A percentile compares a stretch with the other conserved stretches of the same genome.
Conservation (phyloP, 2,329 filamentous ascomycete species). For the Hypoxylon sp. region DNA sequence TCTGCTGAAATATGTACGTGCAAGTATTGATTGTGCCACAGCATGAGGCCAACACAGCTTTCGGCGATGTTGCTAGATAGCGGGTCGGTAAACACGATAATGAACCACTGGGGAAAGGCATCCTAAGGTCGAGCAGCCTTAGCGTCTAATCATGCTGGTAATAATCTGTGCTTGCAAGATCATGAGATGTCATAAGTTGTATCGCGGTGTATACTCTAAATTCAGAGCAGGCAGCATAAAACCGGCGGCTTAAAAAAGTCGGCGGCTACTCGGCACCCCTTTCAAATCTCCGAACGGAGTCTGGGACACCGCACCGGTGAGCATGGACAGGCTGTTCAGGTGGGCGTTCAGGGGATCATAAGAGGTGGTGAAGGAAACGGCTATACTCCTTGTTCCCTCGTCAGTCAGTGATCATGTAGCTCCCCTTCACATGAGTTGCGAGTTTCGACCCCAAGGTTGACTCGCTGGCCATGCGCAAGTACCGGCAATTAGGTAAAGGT, state of each 20-base stretch:
- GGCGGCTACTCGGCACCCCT: slow-evolving; percentile 33
- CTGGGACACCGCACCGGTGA: slow-evolving; percentile 29
- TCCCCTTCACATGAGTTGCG: slow-evolving; percentile 8
- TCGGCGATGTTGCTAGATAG: slow-evolving; percentile 21
- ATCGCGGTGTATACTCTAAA: slow-evolving; percentile 16
- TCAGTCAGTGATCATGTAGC: slow-evolving; percentile 25
- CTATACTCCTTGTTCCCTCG: slow-evolving; percentile 16
- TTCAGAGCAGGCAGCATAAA: slow-evolving; percentile 13
- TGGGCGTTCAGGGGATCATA: slow-evolving; percentile 18
- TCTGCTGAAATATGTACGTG: too few relatives aligned
- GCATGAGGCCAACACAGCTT: slow-evolving; percentile 23
- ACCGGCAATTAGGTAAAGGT: too few relatives aligned
- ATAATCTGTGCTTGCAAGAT: slow-evolving; percentile 27
- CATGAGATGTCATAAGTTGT: slow-evolving; percentile 36
- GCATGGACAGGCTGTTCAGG: slow-evolving; percentile 7
- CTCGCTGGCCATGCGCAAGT: slow-evolving; percentile 12
- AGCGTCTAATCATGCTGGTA: slow-evolving; percentile 13
- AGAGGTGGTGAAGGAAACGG: slow-evolving; percentile 34
- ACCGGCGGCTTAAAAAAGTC: slow-evolving; percentile 21
- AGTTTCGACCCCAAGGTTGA: slow-evolving; percentile 6
- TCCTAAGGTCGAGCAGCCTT: slow-evolving; percentile 24
- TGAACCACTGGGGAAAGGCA: slow-evolving; percentile 3
- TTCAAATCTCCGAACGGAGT: slow-evolving; percentile 35
- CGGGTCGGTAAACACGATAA: slow-evolving; percentile 25
- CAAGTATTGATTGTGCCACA: slow-evolving; percentile 21